Conservation (phyloP, 257 asterid species). For the Jasminum sambac region DNA sequence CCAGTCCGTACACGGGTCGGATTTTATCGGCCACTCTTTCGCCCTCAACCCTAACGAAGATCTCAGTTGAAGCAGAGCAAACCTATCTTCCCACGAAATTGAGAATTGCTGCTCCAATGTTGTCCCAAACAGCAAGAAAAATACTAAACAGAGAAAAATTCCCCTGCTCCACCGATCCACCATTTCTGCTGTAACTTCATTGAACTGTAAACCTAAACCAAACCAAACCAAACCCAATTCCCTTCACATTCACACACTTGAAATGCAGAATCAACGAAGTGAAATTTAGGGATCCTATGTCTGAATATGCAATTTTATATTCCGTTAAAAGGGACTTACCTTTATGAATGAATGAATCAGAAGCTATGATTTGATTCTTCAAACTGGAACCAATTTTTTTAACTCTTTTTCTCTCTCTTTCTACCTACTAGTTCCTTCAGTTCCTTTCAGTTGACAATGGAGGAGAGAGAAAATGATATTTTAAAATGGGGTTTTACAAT, state of each 20-base stretch:
- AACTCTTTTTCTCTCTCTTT: conserved; percentile 21
- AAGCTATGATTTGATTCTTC: conserved; percentile 37
- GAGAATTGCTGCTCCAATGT: conserved; percentile 54
- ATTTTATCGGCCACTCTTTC: conserved; percentile 78
- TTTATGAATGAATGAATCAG: conserved; percentile 38
- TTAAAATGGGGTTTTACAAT: conserved; percentile 29
- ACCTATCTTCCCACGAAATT: conserved; percentile 53
- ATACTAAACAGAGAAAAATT: conserved; percentile 38
- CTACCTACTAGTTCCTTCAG: conserved; percentile 35
- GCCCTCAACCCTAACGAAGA: conserved; percentile 93
- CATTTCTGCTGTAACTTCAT: conserved; percentile 71
- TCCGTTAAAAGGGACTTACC: conserved; percentile 35
- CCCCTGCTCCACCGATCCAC: conserved; percentile 55
- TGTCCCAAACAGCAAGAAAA: conserved; percentile 23
- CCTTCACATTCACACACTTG: conserved; percentile 32
- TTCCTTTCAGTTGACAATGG: conserved; percentile 47
- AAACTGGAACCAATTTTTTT: conserved; percentile 19
- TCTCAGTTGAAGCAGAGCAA: conserved; percentile 78
- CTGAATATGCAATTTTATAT: conserved; percentile 32
- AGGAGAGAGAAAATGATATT: conserved; percentile 13
- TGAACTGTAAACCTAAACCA: conserved; percentile 35
- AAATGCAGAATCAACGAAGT: conserved; percentile 20
- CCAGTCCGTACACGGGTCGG: conserved; percentile 83
- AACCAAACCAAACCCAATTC: conserved; percentile 23
- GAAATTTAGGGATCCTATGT: conserved; percentile 24